A percentile compares a stretch with the other conserved stretches of the same genome.
phyloP scores from a whole-genome alignment of 2,329 filamentous ascomycete genomes.

The Purpureocillium takamizusanense region DNA sequence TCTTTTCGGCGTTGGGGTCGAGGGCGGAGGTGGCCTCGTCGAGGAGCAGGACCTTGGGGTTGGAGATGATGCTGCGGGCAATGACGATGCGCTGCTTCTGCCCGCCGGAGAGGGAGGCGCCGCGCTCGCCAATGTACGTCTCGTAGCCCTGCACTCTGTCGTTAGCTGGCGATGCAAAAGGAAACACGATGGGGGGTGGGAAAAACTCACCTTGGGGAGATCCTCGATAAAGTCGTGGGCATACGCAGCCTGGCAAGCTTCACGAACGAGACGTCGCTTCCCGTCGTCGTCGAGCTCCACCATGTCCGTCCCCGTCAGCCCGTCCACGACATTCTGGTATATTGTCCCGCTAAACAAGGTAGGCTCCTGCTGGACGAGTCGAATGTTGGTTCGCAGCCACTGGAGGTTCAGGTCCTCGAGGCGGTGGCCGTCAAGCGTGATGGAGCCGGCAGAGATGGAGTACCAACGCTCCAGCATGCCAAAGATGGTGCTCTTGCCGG shows the following conservation, averaged over 20 bases:
- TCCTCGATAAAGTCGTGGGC: conserved; percentile 43
- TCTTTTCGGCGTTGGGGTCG: conserved; percentile 34
- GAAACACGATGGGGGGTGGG: no score
- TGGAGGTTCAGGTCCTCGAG: conserved; percentile 35
- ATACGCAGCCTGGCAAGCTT: conserved; percentile 40
- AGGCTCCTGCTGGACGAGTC: conserved; percentile 45
- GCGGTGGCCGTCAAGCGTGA: conserved; percentile 33
- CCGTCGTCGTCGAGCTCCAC: conserved; percentile 28
- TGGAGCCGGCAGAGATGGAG: conserved; percentile 32
- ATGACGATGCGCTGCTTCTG: conserved; percentile 61
- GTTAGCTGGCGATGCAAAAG: no score
- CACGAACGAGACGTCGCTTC: conserved; percentile 32
- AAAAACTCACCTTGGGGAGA: conserved; percentile 30
- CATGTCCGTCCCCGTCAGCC: conserved; percentile 29
- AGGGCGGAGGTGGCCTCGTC: conserved; percentile 61
- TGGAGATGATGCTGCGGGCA: conserved; percentile 55
- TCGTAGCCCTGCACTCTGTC: conserved; percentile 43
- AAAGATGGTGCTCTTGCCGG: conserved; percentile 50
- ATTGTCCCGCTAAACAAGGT: conserved; percentile 44
- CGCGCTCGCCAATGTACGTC: conserved; percentile 54
- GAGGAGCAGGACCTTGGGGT: conserved; percentile 54
- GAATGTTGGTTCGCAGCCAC: conserved; percentile 43
- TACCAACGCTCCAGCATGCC: conserved; percentile 54
- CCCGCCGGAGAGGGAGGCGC: conserved; percentile 56
- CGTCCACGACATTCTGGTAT: conserved; percentile 42